phyloP scores from a whole-genome alignment of 2,329 filamentous ascomycete species.

The Metarhizium humberi region DNA sequence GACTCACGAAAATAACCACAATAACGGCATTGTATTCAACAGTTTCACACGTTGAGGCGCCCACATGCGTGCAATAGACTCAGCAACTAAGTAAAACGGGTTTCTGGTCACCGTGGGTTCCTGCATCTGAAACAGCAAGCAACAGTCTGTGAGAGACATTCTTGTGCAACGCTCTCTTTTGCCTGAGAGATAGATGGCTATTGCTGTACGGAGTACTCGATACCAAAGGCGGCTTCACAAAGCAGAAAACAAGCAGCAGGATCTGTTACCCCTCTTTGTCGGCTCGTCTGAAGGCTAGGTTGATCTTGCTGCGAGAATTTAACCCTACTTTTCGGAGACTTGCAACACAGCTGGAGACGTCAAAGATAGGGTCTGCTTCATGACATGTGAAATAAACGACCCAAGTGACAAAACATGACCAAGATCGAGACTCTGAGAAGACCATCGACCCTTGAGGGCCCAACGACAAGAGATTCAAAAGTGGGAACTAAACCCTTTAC shows the following conservation, averaged over 20 bases:
- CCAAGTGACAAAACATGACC: background rate
- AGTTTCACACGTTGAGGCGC: background rate
- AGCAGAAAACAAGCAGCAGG: background rate
- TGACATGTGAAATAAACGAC: background rate
- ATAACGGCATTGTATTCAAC: too few relatives aligned
- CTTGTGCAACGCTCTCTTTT: background rate
- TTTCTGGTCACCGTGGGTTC: background rate
- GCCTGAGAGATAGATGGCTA: background rate
- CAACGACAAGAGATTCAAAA: background rate
- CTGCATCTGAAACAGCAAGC: background rate
- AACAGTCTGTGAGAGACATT: background rate
- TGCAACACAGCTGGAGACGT: background rate
- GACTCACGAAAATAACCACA: too few relatives aligned
- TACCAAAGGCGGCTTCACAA: background rate
- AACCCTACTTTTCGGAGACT: background rate
- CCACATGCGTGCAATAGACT: background rate
- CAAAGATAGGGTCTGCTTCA: background rate
- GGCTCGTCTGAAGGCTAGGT: background rate
- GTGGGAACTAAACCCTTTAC: background rate
- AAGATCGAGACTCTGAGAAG: background rate
- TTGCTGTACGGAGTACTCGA: background rate
- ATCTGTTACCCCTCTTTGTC: background rate
- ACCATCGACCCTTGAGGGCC: background rate
- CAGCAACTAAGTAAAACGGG: background rate
- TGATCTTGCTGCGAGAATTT: background rate